These are phyloP conservation scores for Bonia amplexicaulis DNA, from an alignment of 176 grass and related monocot genomes.

Conservation along the genomic window DNA sequence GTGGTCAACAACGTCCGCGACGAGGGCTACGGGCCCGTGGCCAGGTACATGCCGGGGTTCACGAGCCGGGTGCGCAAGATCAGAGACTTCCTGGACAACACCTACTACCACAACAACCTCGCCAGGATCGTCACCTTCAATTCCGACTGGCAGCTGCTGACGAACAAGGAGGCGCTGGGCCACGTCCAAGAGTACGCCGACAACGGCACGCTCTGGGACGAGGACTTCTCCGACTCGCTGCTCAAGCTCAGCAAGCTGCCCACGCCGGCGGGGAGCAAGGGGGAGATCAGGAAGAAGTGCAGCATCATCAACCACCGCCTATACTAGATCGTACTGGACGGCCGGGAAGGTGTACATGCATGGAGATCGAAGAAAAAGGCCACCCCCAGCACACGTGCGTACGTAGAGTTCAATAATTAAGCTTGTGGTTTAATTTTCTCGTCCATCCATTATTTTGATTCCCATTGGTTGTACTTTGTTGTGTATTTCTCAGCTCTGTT, in stretches of 20 bases:
- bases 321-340: background rate
- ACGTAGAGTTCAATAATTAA: background rate
- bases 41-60: constrained; percentile 18
- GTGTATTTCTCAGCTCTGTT: background rate
- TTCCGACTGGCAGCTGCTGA: constrained; percentile 48
- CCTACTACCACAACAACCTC: constrained; percentile 43
- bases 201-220: constrained; percentile 33
- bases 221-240: constrained; percentile 44
- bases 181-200: constrained; percentile 37
- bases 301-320: constrained; percentile 7
- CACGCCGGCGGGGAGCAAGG: constrained; percentile 43
- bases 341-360: background rate
- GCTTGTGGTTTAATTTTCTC: background rate
- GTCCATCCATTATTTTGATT: constrained; percentile 27
- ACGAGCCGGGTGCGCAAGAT: constrained; percentile 31
- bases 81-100: constrained; percentile 28
- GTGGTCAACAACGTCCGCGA: constrained; percentile 26
- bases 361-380: background rate
- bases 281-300: constrained; percentile 59
- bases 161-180: background rate
- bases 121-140: constrained; percentile 44
- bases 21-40: background rate
- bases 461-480: constrained; percentile 2
- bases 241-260: constrained; percentile 55
- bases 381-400: background rate